Percentiles rank a stretch among this genome's conserved stretches.
These are phyloP conservation scores for Yamadazyma buinensis DNA, from an alignment of 1,139 yeast genomes.

Conservation along the genomic window DNA sequence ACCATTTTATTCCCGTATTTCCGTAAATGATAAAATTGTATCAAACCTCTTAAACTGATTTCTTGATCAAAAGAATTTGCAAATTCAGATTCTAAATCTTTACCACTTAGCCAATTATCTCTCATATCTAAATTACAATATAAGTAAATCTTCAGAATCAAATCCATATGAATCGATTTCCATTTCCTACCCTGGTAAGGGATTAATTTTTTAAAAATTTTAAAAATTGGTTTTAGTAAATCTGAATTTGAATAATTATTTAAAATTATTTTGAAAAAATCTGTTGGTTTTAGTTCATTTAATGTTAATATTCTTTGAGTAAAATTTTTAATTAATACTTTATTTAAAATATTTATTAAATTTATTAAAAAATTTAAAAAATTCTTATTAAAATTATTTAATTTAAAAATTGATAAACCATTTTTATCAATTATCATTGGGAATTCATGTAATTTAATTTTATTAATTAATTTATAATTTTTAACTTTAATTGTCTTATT, in stretches of 20 bases:
- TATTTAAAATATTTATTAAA: slow-evolving; percentile 41
- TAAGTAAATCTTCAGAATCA: slow-evolving; percentile 81
- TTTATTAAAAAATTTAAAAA: slow-evolving; percentile 45
- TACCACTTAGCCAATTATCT: slow-evolving; percentile 89
- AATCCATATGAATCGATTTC: slow-evolving; percentile 90
- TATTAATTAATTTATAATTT: slow-evolving; percentile 28
- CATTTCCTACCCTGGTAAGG: slow-evolving; percentile 95
- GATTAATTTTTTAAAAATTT: slow-evolving; percentile 70
- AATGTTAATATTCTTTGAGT: slow-evolving; percentile 54
- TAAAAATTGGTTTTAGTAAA: slow-evolving; percentile 68
- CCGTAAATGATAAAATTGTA: slow-evolving; percentile 73
- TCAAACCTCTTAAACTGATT: slow-evolving; percentile 72
- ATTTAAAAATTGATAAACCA: slow-evolving; percentile 9
- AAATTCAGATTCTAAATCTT: slow-evolving; percentile 71
- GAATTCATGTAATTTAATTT: slow-evolving; percentile 19
- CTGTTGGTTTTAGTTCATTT: slow-evolving; percentile 55
- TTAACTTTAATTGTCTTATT: slow-evolving; percentile 13
- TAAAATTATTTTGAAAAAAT: slow-evolving; percentile 40
- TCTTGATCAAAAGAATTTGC: slow-evolving; percentile 85
- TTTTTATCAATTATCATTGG: too few relatives aligned
- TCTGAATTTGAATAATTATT: slow-evolving; percentile 55
- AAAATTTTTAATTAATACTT: slow-evolving; percentile 42
- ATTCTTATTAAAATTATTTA: slow-evolving; percentile 35
- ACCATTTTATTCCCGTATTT: slow-evolving; percentile 52
- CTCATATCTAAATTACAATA: slow-evolving; percentile 67